phyloP scores from a whole-genome alignment of 2,329 filamentous ascomycete genomes.

The Penicillium thymicola region DNA sequence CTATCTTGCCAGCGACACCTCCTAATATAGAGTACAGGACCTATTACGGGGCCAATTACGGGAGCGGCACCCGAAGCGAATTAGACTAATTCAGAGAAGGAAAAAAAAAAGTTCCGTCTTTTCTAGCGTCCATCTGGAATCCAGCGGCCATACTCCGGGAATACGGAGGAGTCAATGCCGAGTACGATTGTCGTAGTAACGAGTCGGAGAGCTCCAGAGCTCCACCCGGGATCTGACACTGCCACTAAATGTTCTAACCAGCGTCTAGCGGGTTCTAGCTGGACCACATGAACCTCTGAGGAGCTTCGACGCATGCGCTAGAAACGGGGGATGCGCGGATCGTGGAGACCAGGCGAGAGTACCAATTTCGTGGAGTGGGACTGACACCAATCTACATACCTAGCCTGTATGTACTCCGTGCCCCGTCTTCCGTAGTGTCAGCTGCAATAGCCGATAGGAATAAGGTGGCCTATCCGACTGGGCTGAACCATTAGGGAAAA shows the following conservation, averaged over 20 bases:
- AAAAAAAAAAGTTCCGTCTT: background rate
- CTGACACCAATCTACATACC: slow-evolving; percentile 5
- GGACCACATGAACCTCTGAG: slow-evolving; percentile 9
- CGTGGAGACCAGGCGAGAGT: slow-evolving; percentile 19
- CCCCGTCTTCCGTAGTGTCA: background rate
- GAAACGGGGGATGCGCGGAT: slow-evolving; percentile 25
- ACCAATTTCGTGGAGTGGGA: slow-evolving; percentile 22
- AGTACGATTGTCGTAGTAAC: background rate
- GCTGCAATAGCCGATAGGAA: slow-evolving; percentile 9
- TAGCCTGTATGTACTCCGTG: slow-evolving; percentile 12
- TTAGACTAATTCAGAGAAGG: background rate
- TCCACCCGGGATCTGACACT: slow-evolving; percentile 25
- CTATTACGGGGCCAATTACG: background rate
- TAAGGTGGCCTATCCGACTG: slow-evolving; percentile 14
- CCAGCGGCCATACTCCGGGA: background rate
- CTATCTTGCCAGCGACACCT: background rate
- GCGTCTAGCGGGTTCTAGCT: slow-evolving; percentile 36
- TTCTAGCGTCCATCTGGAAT: slow-evolving; percentile 1
- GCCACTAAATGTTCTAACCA: slow-evolving; percentile 28
- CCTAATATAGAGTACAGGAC: too few relatives aligned
- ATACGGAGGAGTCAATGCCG: background rate
- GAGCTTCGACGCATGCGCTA: slow-evolving; percentile 17
- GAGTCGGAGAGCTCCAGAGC: slow-evolving; percentile 3
- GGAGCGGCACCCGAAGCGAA: background rate
- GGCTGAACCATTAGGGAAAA: slow-evolving; percentile 10